phyloP scores from a whole-genome alignment of 2,329 filamentous ascomycete species.

The Colletotrichum sp. region DNA sequence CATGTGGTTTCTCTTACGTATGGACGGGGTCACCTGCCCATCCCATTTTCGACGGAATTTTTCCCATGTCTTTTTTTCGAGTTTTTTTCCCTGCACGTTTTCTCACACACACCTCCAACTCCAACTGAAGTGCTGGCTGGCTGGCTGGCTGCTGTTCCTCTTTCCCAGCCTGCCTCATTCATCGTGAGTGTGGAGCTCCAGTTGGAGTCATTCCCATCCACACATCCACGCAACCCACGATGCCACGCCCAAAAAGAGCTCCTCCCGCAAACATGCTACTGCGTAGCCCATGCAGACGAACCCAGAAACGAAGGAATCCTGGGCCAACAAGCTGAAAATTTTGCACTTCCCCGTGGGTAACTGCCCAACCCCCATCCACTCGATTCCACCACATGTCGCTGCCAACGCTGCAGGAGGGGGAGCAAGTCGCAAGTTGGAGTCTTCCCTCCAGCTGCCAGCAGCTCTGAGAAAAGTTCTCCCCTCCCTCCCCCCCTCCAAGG shows the following conservation, averaged over 20 bases:
- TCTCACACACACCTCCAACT: background rate
- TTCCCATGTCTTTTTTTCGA: background rate
- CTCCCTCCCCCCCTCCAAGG: background rate
- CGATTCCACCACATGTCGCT: conserved; percentile 8
- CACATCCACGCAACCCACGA: background rate
- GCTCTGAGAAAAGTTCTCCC: background rate
- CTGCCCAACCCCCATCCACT: background rate
- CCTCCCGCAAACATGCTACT: background rate
- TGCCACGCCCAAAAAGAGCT: background rate
- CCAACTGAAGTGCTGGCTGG: background rate
- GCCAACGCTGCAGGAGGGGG: conserved; percentile 4
- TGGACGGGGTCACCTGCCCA: background rate
- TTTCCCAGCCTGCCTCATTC: background rate
- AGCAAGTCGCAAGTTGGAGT: background rate
- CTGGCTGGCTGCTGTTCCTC: background rate
- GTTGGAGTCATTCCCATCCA: background rate
- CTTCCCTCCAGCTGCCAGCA: background rate
- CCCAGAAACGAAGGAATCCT: background rate
- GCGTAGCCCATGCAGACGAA: background rate
- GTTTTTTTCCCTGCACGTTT: background rate
- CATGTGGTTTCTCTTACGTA: conserved; percentile 16
- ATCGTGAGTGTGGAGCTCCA: background rate
- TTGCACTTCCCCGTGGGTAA: background rate
- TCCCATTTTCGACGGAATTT: background rate
- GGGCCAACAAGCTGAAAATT: background rate